These are phyloP conservation scores for Suhomyces vadensis DNA, from an alignment of 805 yeast genomes.

Conservation along the genomic window DNA sequence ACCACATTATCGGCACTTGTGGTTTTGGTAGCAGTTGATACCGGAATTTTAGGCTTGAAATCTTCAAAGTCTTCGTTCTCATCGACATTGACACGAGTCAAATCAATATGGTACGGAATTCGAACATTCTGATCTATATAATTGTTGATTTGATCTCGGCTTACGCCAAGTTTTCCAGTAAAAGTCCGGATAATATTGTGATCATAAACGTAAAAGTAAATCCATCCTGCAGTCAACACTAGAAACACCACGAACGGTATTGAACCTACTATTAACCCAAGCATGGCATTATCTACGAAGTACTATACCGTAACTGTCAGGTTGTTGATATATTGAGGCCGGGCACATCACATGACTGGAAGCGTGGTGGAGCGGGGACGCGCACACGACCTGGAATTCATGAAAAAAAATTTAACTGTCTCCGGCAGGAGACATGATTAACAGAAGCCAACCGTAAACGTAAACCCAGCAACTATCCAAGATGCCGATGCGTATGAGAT, in stretches of 20 bases:
- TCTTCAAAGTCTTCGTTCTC: slow-evolving; percentile 16
- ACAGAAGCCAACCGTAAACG: not conserved
- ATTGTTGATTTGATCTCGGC: slow-evolving; percentile 28
- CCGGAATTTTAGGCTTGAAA: not conserved
- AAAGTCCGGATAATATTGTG: slow-evolving; percentile 27
- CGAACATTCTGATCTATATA: slow-evolving; percentile 18
- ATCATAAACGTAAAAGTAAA: slow-evolving; percentile 23
- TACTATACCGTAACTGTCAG: too few relatives aligned
- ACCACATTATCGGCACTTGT: slow-evolving; percentile 10
- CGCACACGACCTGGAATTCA: not conserved
- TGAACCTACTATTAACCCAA: slow-evolving; percentile 8
- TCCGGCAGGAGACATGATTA: not conserved
- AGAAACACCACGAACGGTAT: slow-evolving; percentile 18
- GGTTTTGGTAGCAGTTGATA: not conserved
- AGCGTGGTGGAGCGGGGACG: not conserved
- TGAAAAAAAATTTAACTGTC: not conserved
- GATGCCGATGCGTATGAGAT: slow-evolving; percentile 42
- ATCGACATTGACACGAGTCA: slow-evolving; percentile 17
- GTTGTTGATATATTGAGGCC: not conserved
- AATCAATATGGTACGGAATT: slow-evolving; percentile 14
- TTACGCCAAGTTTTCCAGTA: slow-evolving; percentile 17
- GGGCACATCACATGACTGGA: not conserved
- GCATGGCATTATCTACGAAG: slow-evolving; percentile 5
- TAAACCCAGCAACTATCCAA: slow-evolving; percentile 13
- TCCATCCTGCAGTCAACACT: slow-evolving; percentile 17